Evolutionary conservation across 192 early-diverging fungal species (phyloP).

Genomic region (Backusella mclennaniae): DNA sequence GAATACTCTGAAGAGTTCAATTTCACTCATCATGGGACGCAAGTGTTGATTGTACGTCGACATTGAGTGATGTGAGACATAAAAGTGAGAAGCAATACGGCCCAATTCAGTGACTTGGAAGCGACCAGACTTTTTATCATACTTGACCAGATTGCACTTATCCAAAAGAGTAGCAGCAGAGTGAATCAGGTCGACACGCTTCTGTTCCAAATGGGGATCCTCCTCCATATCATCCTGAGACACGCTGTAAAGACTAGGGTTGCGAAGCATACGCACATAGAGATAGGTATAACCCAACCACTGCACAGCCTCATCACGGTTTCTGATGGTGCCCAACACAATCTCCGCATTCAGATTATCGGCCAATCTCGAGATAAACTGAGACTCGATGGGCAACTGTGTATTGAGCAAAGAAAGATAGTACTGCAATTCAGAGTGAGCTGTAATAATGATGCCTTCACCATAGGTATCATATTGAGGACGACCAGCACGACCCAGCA

Average conservation of each 20-base stretch:
- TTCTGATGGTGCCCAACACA: constrained; percentile 87
- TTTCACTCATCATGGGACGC: constrained; percentile 90
- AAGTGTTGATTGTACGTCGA: constrained; percentile 91
- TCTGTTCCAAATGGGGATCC: constrained; percentile 79
- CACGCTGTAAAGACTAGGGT: constrained; percentile 85
- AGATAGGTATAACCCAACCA: constrained; percentile 97
- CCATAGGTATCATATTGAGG: constrained; percentile 95
- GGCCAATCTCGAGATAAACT: constrained; percentile 82
- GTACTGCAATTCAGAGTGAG: constrained; percentile 90
- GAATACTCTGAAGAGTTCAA: constrained; percentile 87
- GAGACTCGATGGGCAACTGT: constrained; percentile 97
- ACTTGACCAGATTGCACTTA: constrained; percentile 91
- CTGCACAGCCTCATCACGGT: constrained; percentile 90
- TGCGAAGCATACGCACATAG: constrained; percentile 94
- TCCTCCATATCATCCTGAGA: constrained; percentile 64
- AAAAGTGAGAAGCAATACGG: constrained; percentile 95
- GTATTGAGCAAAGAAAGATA: constrained; percentile 93
- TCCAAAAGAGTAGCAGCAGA: constrained; percentile 84
- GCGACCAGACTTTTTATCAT: constrained; percentile 88
- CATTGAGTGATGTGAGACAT: constrained; percentile 91
- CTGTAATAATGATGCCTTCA: constrained; percentile 96
- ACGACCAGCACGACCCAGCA: constrained; percentile 96
- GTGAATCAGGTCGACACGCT: constrained; percentile 89
- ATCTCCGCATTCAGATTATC: constrained; percentile 98
- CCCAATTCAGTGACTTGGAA: constrained; percentile 91